Evolutionary conservation across 2,329 filamentous ascomycete species (phyloP), one percentile per base, ranked within the genome.

Genomic region (Fusarium brevicatenulatum): DNA sequence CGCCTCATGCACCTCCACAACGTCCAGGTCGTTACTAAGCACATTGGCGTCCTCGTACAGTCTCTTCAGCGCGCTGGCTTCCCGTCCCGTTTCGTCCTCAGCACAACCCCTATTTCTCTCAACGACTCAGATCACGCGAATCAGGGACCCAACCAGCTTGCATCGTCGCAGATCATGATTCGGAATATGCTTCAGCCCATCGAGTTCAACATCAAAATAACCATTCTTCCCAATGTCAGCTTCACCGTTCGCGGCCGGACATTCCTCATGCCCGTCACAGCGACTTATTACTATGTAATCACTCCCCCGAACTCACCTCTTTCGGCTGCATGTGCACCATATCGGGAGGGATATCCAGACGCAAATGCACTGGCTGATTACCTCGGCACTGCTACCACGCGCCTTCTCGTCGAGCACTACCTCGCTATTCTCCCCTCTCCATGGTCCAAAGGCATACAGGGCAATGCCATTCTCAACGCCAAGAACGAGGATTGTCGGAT

Each of bases 31-130:
- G 83, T 85, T 55, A 82, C 82, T 4, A 66, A 74, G 5, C 85
- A 86, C 75, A 76, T 89, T 11, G 83, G 85, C 15, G 79, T 80
- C 18, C 77, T 90, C 19, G 81, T 84, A 25, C 25, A 77, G 28
- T 79, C 84, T 7, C 81, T 90, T 32, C 83, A 82, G n/a, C 78
- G 78, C 25, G 85, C 86, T 16, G 86, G 87, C 25, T 72, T 88
- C 40, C 67, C 82, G 9, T 81, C 86, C 12, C 79, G 81, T 9
- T 86, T 86, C 68, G 82, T 77, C 37, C 82, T 88, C 13, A 78
- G 77, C 39, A 84, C 85, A 21, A 76, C 83, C 4, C 80, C 82
- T 21, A 71, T 76, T 23, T 77, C 79, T 9, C 68, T 77, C 28
- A 63, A 68, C n/a, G 68, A 72, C 39, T 63, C 74, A 50, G 80